Evolutionary conservation across 1,139 yeast species (phyloP), one percentile per base, ranked within the genome.

Genomic region (Suhomyces panamericanus): DNA sequence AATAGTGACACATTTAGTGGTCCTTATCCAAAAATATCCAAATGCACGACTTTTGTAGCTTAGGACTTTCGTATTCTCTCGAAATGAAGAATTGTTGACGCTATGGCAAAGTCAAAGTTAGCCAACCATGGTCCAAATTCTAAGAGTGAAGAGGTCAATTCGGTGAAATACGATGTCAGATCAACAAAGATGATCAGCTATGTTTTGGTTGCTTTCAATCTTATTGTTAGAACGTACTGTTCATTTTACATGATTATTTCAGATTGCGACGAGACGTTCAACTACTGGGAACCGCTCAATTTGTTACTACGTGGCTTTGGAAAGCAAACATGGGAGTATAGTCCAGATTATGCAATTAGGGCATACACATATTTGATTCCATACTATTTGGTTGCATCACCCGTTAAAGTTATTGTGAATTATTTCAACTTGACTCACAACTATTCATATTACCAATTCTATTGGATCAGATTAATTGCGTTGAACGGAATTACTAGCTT

Each of bases 251-350:
- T 88, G 64, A 83, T 86, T 34, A 84, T 89, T 24, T 79, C 91
- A 2, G 96, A 89, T 58, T 88, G 96, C 61, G 96, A 89, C 62
- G 66, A 62, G 33, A 76, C 81, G 0, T 91, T 80, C 75, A 91
- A 91, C 59, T 91, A 88, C 66, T 90, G 91, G 93, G 99, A 91
- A 55, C 97, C 99, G 0, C 70, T 91, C 47, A 93, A 91, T 60
- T 73, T 86, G 43, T 57, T 91, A 32, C 67, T 85, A 3, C 78
- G 96, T 53, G 86, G 85, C 2, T 89, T 87, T 62, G 99, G 98
- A 3, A 87, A 89, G 55, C 90, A 90, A 63, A 91, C 98, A 0
- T 91, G 97, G 98, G 98, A 91, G 59, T 91, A 91, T 62, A 88
- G 96, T 0, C 97, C 98, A 0, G 87, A 78, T 44, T 89, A 80